A percentile compares a stretch with the other conserved stretches of the same genome.
Conservation (phyloP, 2,329 filamentous ascomycete genomes). For the Calonectria pseudoreteaudii region DNA sequence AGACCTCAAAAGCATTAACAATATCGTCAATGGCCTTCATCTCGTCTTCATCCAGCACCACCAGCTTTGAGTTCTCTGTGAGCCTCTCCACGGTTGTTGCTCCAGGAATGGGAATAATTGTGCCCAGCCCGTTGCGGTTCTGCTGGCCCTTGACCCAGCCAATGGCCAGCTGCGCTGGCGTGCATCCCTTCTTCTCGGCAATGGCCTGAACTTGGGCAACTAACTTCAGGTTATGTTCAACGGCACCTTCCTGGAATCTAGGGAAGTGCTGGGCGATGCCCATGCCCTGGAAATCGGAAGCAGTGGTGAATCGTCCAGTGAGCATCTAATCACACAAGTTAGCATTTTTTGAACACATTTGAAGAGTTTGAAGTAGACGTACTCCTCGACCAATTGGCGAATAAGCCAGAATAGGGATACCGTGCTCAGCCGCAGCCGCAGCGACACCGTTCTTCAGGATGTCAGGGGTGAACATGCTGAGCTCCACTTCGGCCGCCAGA, state of each 20-base stretch:
- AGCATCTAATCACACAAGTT: conserved; percentile 41
- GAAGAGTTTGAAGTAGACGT: conserved; percentile 32
- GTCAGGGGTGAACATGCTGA: conserved; percentile 62
- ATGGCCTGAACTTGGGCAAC: conserved; percentile 68
- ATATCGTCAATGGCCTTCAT: conserved; percentile 61
- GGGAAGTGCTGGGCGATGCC: conserved; percentile 39
- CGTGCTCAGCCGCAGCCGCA: conserved; percentile 69
- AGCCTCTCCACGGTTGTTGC: conserved; percentile 68
- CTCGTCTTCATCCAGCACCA: conserved; percentile 63
- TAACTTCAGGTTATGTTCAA: conserved; percentile 70
- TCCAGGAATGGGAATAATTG: conserved; percentile 75
- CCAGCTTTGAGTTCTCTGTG: conserved; percentile 67
- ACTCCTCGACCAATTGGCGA: conserved; percentile 74
- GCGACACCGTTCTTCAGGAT: conserved; percentile 64
- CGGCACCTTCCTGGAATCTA: not conserved
- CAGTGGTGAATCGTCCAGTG: conserved; percentile 41
- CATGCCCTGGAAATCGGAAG: conserved; percentile 36
- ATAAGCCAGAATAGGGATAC: conserved; percentile 79
- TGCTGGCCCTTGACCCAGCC: conserved; percentile 69
- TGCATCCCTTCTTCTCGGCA: conserved; percentile 70
- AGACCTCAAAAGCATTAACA: conserved; percentile 59
- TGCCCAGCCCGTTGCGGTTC: conserved; percentile 62
- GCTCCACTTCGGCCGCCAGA: conserved; percentile 64
- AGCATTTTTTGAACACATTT: too few species aligned
- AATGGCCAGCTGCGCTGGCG: conserved; percentile 74